A percentile compares a stretch with the other conserved stretches of the same genome.
phyloP scores from a whole-genome alignment of 495 filamentous ascomycete species.

The Physcia stellaris region DNA sequence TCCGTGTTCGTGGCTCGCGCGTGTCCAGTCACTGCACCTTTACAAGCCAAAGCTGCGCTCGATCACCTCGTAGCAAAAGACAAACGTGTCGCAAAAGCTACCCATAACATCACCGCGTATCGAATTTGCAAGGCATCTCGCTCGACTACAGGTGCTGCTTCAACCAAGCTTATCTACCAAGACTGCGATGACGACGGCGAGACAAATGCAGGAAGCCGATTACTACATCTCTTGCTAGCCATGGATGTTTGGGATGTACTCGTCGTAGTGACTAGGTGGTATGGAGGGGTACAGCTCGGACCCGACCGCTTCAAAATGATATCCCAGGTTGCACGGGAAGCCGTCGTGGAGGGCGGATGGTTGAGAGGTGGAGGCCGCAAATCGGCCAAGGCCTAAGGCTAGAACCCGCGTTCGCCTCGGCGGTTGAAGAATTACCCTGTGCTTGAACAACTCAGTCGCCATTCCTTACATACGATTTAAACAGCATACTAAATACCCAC shows the following conservation, averaged over 20 bases:
- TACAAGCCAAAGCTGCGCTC: slow-evolving; percentile 54
- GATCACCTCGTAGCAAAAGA: slow-evolving; percentile 63
- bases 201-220: slow-evolving; percentile 74
- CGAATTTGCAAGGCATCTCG: slow-evolving; percentile 32
- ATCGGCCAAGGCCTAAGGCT: no score
- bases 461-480: no score
- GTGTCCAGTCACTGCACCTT: slow-evolving; percentile 48
- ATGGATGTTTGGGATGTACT: slow-evolving; percentile 90
- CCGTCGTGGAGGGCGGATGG: slow-evolving; percentile 61
- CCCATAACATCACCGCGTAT: slow-evolving; percentile 79
- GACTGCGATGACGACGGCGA: slow-evolving; percentile 96
- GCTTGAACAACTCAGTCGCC: no score
- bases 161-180: slow-evolving; percentile 48
- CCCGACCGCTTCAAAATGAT: slow-evolving; percentile 84
- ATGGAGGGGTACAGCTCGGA: slow-evolving; percentile 77
- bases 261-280: slow-evolving; percentile 94
- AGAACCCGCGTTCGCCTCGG: no score
- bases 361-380: no score
- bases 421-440: no score
- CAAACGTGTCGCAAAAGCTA: slow-evolving; percentile 68
- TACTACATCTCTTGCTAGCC: slow-evolving; percentile 81
- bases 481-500: no score
- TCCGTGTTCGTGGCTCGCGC: slow-evolving; percentile 76
- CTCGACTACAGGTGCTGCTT: slow-evolving; percentile 12
- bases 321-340: slow-evolving; percentile 72